Base-by-base conservation (phyloP, 73 alveolate genomes). In the Paramecium sexaurelia region DNA sequence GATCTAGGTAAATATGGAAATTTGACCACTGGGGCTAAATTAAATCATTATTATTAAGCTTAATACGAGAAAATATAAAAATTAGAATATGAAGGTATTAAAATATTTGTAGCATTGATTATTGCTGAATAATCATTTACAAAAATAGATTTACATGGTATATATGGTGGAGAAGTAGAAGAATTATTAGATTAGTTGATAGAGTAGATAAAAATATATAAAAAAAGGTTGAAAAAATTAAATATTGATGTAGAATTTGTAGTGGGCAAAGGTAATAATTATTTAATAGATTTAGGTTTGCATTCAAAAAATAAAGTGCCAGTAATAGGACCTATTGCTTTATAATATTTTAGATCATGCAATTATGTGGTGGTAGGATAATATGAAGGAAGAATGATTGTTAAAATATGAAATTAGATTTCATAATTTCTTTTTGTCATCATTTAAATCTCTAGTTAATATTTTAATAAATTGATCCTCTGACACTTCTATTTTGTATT, bases 361-460 rank as follows among this genome's bases (percentile, higher is more conserved):
- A 61, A 61, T 61, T 61, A 61, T 61, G 6, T 10, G 43, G 26
- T 61, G 3, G 85, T 73, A 3, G 43, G 87, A 33, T 73, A 73
- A 73, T 27, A 27, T 20, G 87, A 73, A 17, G 87, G 87, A 36
- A 73, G 83, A 32, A 61, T 61, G 43, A 61, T 61, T 29, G 43
- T 61, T 33, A 39, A 73, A 73, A 27, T 27, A 33, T 20, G 43
- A 73, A 73, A 73, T 73, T 73, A 10, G 55, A 39, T n/a, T 29
- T 85, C 85, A 71, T 68, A 56, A 69, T 41, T 88, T 88, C 87
- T 82, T 69, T 43, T 88, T 88, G 7, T 88, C 94, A 56, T 88
- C 94, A 88, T 88, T 88, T 10, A 88, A 61, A 69, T 88, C 94
- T 71, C 91, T 88, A 4, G 94, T 68, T 35, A 88, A 82, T 68